These are phyloP conservation scores for Nephelium lappaceum DNA, from an alignment of 345 rosid species.

Conservation along the genomic window DNA sequence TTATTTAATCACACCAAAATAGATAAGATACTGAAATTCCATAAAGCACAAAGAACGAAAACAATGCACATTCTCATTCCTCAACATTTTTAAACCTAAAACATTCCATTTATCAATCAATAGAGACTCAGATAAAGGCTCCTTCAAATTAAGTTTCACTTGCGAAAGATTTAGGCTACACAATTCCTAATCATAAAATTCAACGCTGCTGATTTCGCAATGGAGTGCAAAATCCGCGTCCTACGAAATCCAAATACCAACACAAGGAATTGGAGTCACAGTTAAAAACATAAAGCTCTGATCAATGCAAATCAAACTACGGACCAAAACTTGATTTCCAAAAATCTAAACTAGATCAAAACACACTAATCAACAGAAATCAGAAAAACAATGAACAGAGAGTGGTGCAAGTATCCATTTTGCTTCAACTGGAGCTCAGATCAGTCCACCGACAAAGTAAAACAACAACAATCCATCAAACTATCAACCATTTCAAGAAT, in stretches of 20 bases:
- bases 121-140: neutral
- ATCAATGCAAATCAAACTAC: conserved; percentile 13
- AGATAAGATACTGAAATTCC: neutral
- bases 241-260: neutral
- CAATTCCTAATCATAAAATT: neutral
- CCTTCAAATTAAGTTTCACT: neutral
- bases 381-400: neutral
- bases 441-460: conserved; percentile 35
- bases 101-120: neutral
- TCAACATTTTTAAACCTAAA: neutral
- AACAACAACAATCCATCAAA: conserved; percentile 13
- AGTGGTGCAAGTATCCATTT: neutral
- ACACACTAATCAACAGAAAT: conserved; percentile 1
- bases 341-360: conserved; percentile 22
- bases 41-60: neutral
- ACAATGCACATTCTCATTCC: neutral
- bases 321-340: neutral
- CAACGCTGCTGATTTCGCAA: neutral
- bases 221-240: neutral
- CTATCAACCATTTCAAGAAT: neutral
- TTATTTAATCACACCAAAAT: neutral
- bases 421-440: conserved; percentile 34
- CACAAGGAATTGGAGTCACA: neutral
- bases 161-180: neutral
- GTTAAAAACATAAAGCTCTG: neutral